A percentile compares a stretch with the other conserved stretches of the same genome.
phyloP scores from a whole-genome alignment of 176 grass and related monocot species.

The Oryza glumipatula region DNA sequence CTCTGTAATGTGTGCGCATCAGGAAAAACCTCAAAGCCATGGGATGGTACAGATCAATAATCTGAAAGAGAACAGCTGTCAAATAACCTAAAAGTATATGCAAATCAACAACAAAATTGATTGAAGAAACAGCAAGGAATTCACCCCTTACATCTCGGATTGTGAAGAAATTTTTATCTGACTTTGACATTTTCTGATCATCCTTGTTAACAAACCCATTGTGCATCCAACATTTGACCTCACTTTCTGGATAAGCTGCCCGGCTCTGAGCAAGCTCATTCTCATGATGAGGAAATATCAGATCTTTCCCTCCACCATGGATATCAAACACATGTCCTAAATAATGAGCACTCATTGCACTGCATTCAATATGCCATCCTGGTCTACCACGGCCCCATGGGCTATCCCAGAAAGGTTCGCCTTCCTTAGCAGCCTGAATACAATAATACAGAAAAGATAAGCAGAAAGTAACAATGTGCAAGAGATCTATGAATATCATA shows the following conservation, averaged over 20 bases:
- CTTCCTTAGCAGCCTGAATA: constrained; percentile 60
- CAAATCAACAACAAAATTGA: background rate
- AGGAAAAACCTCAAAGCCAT: constrained; percentile 92
- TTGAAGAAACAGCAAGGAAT: constrained; percentile 30
- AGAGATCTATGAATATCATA: constrained; percentile 4
- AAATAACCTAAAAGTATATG: background rate
- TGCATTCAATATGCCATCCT: constrained; percentile 92
- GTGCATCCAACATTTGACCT: constrained; percentile 69
- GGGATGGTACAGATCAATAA: constrained; percentile 86
- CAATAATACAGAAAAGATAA: constrained; percentile 26
- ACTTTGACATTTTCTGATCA: constrained; percentile 82
- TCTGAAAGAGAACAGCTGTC: constrained; percentile 44
- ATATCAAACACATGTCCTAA: constrained; percentile 73
- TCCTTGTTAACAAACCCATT: constrained; percentile 75
- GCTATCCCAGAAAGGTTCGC: constrained; percentile 70
- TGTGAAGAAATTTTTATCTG: constrained; percentile 82
- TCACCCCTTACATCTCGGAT: constrained; percentile 79
- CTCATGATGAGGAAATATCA: constrained; percentile 84
- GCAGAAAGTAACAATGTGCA: constrained; percentile 2
- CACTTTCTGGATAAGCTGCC: constrained; percentile 61
- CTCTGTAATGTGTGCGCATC: constrained; percentile 92
- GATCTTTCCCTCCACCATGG: constrained; percentile 79
- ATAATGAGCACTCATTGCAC: constrained; percentile 73
- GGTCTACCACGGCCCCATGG: constrained; percentile 82
- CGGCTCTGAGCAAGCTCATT: constrained; percentile 76